A percentile compares a stretch with the other conserved stretches of the same genome.
Conservation (phyloP, 805 yeast genomes). For the Allodekkera sacchari region DNA sequence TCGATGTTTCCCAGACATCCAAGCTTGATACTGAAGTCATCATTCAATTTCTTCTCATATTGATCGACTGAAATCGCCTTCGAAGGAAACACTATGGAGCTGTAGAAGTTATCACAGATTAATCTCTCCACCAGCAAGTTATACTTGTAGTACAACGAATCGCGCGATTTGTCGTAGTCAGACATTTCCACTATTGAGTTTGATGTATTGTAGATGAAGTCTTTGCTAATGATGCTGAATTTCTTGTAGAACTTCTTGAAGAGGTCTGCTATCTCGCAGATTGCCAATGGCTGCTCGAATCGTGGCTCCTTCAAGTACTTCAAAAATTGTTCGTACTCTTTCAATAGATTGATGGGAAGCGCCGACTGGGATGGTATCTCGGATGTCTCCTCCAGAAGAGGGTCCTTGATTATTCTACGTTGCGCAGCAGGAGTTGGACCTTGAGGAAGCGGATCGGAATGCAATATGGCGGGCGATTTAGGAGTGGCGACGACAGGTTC, state of each 20-base stretch:
- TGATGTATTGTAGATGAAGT: constrained; percentile 13
- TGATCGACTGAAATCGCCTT: constrained; percentile 23
- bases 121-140: constrained; percentile 24
- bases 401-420: no score
- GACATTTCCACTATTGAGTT: constrained; percentile 13
- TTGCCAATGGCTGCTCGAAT: constrained; percentile 27
- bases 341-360: constrained; percentile 19
- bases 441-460: no score
- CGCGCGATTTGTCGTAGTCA: constrained; percentile 13
- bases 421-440: no score
- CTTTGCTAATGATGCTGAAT: constrained; percentile 15
- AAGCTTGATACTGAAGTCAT: constrained; percentile 20
- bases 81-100: constrained; percentile 25
- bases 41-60: constrained; percentile 19
- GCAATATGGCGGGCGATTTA: background rate
- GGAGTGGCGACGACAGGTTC: background rate
- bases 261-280: constrained; percentile 26
- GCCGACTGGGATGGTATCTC: constrained; percentile 14
- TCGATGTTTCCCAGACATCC: constrained; percentile 17
- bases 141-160: constrained; percentile 15
- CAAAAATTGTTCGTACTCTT: constrained; percentile 20
- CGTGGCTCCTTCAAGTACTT: constrained; percentile 27
- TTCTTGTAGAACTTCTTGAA: constrained; percentile 26
- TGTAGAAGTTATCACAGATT: constrained; percentile 26
- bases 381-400: constrained; percentile 10